Evolutionary conservation across 768 basidiomycete species (phyloP).

Genomic region (Pulveroboletus frians): DNA sequence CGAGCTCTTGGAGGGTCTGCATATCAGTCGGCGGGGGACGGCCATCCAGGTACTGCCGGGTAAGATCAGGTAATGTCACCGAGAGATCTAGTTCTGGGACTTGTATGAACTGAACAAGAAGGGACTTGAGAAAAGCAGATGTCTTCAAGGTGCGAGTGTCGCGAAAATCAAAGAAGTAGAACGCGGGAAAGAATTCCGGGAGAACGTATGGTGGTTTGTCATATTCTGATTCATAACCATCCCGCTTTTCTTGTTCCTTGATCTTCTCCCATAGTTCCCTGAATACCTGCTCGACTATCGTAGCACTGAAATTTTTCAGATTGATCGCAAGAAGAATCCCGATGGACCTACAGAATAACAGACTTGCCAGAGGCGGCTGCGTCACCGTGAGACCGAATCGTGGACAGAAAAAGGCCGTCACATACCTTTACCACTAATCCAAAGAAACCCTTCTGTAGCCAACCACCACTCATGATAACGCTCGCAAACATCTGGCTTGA

Average conservation of each 20-base stretch:
- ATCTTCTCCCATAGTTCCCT: constrained; percentile 23
- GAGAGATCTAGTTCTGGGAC: constrained; percentile 17
- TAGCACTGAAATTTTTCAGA: constrained; percentile 15
- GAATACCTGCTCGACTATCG: constrained; percentile 21
- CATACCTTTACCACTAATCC: constrained; percentile 24
- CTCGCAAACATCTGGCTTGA: constrained; percentile 15
- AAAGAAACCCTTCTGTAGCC: constrained; percentile 19
- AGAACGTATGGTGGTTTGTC: constrained; percentile 15
- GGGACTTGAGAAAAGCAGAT: constrained; percentile 19
- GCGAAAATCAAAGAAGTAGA: constrained; percentile 28
- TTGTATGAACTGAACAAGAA: constrained; percentile 26
- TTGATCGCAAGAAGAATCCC: not conserved
- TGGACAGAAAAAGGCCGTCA: not conserved
- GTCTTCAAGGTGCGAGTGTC: constrained; percentile 18
- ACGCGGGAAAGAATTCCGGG: constrained; percentile 23
- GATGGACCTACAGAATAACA: constrained; percentile 18
- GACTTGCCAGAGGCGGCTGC: constrained; percentile 22
- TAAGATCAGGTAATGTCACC: constrained; percentile 19
- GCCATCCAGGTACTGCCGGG: constrained; percentile 12
- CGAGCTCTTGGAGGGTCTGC: constrained; percentile 11
- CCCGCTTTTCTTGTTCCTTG: constrained; percentile 16
- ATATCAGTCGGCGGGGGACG: constrained; percentile 16
- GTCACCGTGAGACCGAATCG: not conserved
- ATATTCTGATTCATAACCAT: constrained; percentile 10
- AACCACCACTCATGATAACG: constrained; percentile 19